Percentiles rank a stretch among this genome's conserved stretches.
These are phyloP conservation scores for Candida odintsovae DNA, from an alignment of 805 yeast species.

Conservation along the genomic window DNA sequence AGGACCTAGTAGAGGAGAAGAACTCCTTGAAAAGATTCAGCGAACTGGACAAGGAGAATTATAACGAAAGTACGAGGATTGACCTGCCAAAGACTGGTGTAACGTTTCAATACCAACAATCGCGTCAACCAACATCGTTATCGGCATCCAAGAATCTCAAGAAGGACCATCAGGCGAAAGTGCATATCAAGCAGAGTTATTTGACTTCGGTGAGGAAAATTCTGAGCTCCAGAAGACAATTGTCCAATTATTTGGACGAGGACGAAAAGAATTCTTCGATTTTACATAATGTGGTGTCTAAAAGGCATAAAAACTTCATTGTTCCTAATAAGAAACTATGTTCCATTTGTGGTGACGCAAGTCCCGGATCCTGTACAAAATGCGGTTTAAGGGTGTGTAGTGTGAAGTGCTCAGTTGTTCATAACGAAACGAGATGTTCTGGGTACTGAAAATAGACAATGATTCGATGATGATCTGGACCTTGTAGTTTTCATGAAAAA, in stretches of 20 bases:
- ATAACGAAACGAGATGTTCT: constrained; percentile 39
- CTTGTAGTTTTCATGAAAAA: not conserved
- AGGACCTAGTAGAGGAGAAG: constrained; percentile 27
- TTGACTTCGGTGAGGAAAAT: constrained; percentile 31
- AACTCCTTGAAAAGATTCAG: constrained; percentile 33
- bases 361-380: constrained; percentile 35
- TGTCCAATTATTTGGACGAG: constrained; percentile 37
- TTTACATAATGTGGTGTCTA: constrained; percentile 24
- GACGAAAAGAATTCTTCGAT: constrained; percentile 31
- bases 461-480: not conserved
- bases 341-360: constrained; percentile 39
- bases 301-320: constrained; percentile 26
- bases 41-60: constrained; percentile 39
- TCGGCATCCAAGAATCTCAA: constrained; percentile 1
- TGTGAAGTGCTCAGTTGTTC: constrained; percentile 34
- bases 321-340: constrained; percentile 36
- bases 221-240: constrained; percentile 33
- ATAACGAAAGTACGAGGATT: constrained; percentile 31
- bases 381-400: constrained; percentile 38
- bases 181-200: constrained; percentile 21
- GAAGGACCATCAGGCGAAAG: constrained; percentile 5
- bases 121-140: constrained; percentile 7
- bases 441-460: constrained; percentile 17
- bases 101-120: constrained; percentile 20
- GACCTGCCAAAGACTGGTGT: constrained; percentile 32